Base-by-base conservation (phyloP, 2,329 filamentous ascomycete genomes). In the Fusarium scirpi region DNA sequence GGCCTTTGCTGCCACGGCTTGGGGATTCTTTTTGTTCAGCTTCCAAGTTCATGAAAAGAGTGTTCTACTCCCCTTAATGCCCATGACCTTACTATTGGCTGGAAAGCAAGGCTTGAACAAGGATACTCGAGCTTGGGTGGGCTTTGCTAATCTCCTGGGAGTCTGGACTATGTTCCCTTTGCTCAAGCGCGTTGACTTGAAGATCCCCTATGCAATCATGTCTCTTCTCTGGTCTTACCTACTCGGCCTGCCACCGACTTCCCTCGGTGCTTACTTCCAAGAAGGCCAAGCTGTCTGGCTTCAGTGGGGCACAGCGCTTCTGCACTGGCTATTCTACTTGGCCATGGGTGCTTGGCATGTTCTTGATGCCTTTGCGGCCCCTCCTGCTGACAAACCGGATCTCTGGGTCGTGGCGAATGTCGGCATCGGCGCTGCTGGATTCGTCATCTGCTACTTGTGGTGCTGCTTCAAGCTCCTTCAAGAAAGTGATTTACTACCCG, bases 1-100 rank as follows among this genome's bases (percentile, higher is more conserved):
- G 38, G 93, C 93, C 0, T 89, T 98, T 62, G 91, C 94, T 3
- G 87, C 92, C 3, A 94, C 93, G 0, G 92, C 94, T 3, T 99
- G 96, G 96, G 95, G 92, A 0, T 99, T 99, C 84, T 99, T 98
- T 79, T 85, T 99, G 18, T 98, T 97, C 82, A 97, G 94, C 75
- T 99, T 97, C 79, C 96, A 99, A 78, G 97, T 99, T 1, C 96
- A 99, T 76, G 96, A 99, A 82, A 99, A 99, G 86, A 98, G 94
- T 71, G 94, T 97, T 0, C 85, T 99, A 8, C 87, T 99, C 4
- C 97, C 96, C 2, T 84, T 99, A 48, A 88, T 98, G 78, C 96
- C 96, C 0, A 97, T 97, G 92, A 98, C 94, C 0, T 82, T 98
- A 9, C 85, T 98, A 8, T 85, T 99, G 41, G 92, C 92, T 18